Base-by-base conservation (phyloP, 768 basidiomycete genomes). In the Sarcomyxa edulis region DNA sequence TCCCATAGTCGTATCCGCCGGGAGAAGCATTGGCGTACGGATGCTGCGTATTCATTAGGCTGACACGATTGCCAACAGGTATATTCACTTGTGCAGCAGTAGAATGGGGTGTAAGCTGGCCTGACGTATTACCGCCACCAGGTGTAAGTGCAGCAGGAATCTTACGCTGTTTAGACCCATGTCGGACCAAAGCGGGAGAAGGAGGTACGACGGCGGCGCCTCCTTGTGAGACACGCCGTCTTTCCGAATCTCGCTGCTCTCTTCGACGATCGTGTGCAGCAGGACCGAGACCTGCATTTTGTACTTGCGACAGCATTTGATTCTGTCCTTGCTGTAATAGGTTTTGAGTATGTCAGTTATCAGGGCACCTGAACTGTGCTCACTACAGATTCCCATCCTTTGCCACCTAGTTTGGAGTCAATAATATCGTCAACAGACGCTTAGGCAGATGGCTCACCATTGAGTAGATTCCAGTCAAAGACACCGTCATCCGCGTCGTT, bases 401-500 rank as follows among this genome's bases (percentile, higher is more conserved):
- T 87, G 32, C 93, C 94, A 49, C 81, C 85, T 88, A 51, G n/a
- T n/a, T n/a, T n/a, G n/a, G n/a, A n/a, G n/a, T n/a, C n/a, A n/a
- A n/a, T n/a, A n/a, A n/a, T n/a, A n/a, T n/a, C n/a, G n/a, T n/a
- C n/a, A 35, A 37, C 22, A 25, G 26, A 8, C 18, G 8, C 33
- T 44, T 25, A 46, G n/a, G n/a, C 11, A 36, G 25, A 24, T 18
- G 41, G 11, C 69, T 41, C 47, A 85, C 85, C 81, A 53, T 98
- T 93, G 36, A 97, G 64, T 43, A 84, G 48, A 67, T 95, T 96
- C 96, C 96, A 99, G 60, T 99, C 96, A 61, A 88, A 98, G 22
- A 92, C 72, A 14, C 85, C 85, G 64, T 98, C 96, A 47, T 99
- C 96, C 18, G 81, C 59, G 50, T 98, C 96, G 42, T 81, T 83